These are phyloP conservation scores for Hortaea sp. DNA, from an alignment of 2,329 filamentous ascomycete species.

Conservation along the genomic window DNA sequence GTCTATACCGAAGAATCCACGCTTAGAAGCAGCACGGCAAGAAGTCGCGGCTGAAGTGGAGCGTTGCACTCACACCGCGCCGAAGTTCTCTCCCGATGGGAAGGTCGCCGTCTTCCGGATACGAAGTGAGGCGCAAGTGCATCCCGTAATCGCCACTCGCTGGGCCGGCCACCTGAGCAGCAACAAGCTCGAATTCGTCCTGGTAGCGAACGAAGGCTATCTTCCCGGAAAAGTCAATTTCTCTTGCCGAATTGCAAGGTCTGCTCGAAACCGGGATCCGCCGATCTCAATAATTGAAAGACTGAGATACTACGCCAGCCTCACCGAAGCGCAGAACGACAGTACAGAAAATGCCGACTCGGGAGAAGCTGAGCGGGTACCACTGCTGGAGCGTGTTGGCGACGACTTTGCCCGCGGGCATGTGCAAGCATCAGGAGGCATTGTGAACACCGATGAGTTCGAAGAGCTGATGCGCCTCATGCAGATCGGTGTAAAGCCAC, in stretches of 20 bases:
- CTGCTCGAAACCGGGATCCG: constrained; percentile 43
- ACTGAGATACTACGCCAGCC: constrained; percentile 41
- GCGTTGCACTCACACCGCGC: constrained; percentile 50
- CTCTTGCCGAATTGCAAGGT: constrained; percentile 52
- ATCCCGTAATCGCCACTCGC: constrained; percentile 56
- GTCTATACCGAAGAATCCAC: constrained; percentile 40
- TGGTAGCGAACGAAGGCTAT: constrained; percentile 60
- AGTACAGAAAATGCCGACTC: constrained; percentile 1
- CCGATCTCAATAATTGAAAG: constrained; percentile 55
- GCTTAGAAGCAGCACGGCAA: constrained; percentile 43
- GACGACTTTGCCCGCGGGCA: constrained; percentile 57
- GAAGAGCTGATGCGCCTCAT: constrained; percentile 53
- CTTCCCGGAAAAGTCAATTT: constrained; percentile 55
- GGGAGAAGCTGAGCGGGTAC: constrained; percentile 6
- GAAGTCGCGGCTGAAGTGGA: constrained; percentile 55
- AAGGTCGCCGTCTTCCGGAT: constrained; percentile 55
- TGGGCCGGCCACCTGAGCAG: constrained; percentile 55
- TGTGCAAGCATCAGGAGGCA: constrained; percentile 57
- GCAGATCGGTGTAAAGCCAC: constrained; percentile 47
- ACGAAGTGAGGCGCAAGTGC: constrained; percentile 50
- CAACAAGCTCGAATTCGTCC: constrained; percentile 50
- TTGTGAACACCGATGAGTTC: constrained; percentile 51
- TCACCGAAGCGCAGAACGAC: constrained; percentile 25
- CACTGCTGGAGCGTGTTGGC: constrained; percentile 43
- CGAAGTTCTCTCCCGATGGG: constrained; percentile 53